Conservation (phyloP, 306 rosid species). For the Quercus suber region DNA sequence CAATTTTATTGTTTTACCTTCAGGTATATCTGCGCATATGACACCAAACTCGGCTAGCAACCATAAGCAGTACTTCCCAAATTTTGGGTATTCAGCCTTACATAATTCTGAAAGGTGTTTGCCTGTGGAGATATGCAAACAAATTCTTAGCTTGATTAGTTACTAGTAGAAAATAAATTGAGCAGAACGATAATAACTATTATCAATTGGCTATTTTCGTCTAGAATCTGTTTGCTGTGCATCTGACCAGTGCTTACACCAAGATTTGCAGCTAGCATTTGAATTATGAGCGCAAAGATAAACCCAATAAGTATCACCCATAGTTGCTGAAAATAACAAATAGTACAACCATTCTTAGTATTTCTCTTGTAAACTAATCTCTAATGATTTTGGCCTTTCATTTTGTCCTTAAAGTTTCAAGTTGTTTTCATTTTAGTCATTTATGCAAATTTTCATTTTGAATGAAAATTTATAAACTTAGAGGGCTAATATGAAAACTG, state of each 20-base stretch:
- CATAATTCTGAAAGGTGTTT: slow-evolving; percentile 86
- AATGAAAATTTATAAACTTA: too few species aligned
- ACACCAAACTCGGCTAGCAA: slow-evolving; percentile 78
- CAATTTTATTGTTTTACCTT: slow-evolving; percentile 37
- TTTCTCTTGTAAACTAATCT: background rate
- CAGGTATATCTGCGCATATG: slow-evolving; percentile 92
- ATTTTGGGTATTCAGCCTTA: slow-evolving; percentile 68
- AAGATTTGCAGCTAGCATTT: slow-evolving; percentile 86
- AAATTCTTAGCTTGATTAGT: background rate
- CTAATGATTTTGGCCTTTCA: background rate
- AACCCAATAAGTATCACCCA: slow-evolving; percentile 84
- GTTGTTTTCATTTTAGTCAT: too few species aligned
- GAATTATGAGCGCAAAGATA: slow-evolving; percentile 78
- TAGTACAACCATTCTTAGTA: background rate
- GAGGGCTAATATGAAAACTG: too few species aligned
- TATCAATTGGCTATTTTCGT: background rate
- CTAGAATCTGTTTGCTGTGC: background rate
- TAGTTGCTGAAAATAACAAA: slow-evolving; percentile 53
- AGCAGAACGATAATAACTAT: background rate
- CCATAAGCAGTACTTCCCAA: slow-evolving; percentile 76
- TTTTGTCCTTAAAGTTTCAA: too few species aligned
- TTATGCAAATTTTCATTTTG: too few species aligned
- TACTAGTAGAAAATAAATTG: background rate
- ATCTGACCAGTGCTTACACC: slow-evolving; percentile 70
- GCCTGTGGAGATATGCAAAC: slow-evolving; percentile 32